Conservation (phyloP, 768 basidiomycete genomes). For the Fibroporia radiculosa region DNA sequence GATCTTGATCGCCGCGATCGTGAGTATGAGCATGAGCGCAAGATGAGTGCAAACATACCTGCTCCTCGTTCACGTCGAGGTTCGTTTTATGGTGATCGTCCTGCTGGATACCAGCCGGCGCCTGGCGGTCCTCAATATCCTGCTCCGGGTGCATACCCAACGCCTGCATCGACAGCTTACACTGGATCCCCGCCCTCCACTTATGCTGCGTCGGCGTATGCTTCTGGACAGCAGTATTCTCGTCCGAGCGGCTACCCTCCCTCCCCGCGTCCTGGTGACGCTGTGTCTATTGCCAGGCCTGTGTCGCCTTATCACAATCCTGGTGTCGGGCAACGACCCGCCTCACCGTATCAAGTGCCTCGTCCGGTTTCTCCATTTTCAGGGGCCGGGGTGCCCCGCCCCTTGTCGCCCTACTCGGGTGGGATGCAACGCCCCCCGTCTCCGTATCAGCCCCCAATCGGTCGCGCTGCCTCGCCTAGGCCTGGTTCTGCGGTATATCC, state of each 20-base stretch:
- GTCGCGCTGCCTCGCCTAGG: conserved; percentile 18
- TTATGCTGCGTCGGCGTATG: background rate
- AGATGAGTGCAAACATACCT: conserved; percentile 8
- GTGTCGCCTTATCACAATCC: conserved; percentile 13
- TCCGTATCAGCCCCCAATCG: conserved; percentile 23
- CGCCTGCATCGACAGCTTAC: background rate
- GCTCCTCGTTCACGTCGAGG: conserved; percentile 13
- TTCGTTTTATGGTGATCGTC: conserved; percentile 12
- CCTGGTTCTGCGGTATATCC: conserved; percentile 39
- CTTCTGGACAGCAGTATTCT: background rate
- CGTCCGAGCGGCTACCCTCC: conserved; percentile 6
- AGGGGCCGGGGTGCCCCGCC: conserved; percentile 11
- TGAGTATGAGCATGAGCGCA: conserved; percentile 13
- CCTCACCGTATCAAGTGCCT: conserved; percentile 11
- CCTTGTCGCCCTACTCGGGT: conserved; percentile 14
- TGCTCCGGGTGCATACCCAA: conserved; percentile 10
- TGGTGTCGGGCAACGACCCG: conserved; percentile 9
- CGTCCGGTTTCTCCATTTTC: conserved; percentile 16
- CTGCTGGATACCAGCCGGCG: conserved; percentile 15
- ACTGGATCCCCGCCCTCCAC: background rate
- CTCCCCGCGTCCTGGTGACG: conserved; percentile 14
- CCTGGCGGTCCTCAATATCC: conserved; percentile 11
- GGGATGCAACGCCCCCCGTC: conserved; percentile 25
- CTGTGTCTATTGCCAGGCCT: conserved; percentile 11
- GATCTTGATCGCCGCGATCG: conserved; percentile 16